Base-by-base conservation (phyloP, 805 yeast genomes). In the Suhomyces xylopsoci region DNA sequence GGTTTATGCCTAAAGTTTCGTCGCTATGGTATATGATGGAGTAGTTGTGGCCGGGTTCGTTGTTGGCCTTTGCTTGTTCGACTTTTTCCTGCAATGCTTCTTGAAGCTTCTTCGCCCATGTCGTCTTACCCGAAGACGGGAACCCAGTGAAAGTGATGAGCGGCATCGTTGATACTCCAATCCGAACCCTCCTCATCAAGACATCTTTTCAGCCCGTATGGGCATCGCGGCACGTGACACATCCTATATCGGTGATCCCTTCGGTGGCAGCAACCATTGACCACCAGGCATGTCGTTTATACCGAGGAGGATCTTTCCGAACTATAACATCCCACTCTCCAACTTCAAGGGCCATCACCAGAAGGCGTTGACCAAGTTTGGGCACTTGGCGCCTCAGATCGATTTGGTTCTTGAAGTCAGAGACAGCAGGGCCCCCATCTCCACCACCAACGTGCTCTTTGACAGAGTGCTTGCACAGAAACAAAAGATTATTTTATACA, bases 281-380 rank as follows among this genome's bases (percentile, higher is more conserved):
- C 9, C 28, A 25, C 17, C 25, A 49, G 17, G 6, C 8, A 70
- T 71, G 75, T 53, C 66, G 6, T 90, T 90, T 63, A 64, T 78
- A 12, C 97, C 97, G 0, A 70, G 97, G 48, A 62, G 72, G 34
- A 65, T 68, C n/a, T 92, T 92, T 61, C 97, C 97, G 1, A 76
- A 79, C 12, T 87, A 87, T 64, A 81, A 82, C 48, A 80, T 91
- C 12, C 76, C 84, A 0, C 69, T 87, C 19, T 83, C 94, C 1
- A 91, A 88, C 66, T 90, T 90, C 70, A 90, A 90, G 60, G 97
- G 97, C 10, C 97, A 92, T 65, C 98, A 93, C 61, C 82, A 83
- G 55, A 84, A 83, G 55, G 96, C 97, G 0, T 72, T 93, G 26
- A 79, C 82, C 46, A 79, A 73, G 55, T 82, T 92, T 72, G 78